Conservation (phyloP, 2,329 filamentous ascomycete species). For the Fusarium mangiferae region DNA sequence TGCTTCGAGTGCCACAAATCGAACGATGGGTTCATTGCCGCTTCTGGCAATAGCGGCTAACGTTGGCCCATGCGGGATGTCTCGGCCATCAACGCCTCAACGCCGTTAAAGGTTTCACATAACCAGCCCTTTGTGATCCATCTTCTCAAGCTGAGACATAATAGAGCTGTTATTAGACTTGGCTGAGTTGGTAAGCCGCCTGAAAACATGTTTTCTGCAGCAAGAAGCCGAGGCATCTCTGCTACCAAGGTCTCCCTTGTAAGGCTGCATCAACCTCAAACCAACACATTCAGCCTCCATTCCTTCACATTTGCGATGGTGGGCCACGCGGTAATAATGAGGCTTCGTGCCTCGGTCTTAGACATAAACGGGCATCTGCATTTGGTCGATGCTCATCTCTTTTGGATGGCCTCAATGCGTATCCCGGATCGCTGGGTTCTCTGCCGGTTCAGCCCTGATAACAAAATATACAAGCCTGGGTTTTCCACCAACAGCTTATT, state of each 20-base stretch:
- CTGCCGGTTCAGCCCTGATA: slow-evolving; percentile 6
- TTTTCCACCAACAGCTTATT: neutral
- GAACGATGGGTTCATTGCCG: slow-evolving; percentile 19
- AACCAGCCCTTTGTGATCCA: slow-evolving; percentile 1
- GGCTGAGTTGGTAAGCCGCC: neutral
- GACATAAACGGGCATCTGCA: neutral
- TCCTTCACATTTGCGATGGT: neutral
- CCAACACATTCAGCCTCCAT: slow-evolving; percentile 15
- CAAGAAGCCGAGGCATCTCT: neutral
- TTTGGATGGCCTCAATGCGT: neutral
- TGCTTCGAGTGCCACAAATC: slow-evolving; percentile 31
- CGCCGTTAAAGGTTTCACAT: slow-evolving; percentile 32
- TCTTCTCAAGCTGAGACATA: slow-evolving; percentile 23
- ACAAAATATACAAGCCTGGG: neutral
- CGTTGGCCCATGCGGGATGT: slow-evolving; percentile 25
- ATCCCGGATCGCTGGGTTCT: neutral
- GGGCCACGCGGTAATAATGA: neutral
- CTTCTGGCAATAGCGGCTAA: slow-evolving; percentile 35
- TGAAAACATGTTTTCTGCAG: neutral
- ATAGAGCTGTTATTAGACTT: neutral
- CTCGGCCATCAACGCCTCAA: slow-evolving; percentile 29
- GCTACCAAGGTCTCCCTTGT: neutral
- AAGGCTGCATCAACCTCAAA: slow-evolving; percentile 7
- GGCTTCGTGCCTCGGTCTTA: neutral
- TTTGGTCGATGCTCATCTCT: neutral